Base-by-base conservation (phyloP, 164 flowering plant species). In the Santalum album region DNA sequence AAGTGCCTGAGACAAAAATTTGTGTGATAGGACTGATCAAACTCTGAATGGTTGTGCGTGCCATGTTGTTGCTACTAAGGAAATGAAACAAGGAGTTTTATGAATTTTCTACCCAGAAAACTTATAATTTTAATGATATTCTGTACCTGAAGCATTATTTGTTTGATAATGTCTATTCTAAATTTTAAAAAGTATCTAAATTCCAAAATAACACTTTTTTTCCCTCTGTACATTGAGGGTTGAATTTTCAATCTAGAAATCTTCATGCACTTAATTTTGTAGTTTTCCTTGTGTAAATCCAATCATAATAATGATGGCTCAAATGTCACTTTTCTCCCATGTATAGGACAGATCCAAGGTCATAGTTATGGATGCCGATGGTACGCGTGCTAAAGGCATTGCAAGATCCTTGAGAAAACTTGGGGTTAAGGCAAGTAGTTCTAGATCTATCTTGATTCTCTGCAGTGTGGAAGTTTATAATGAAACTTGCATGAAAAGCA, bases 301-400 rank as follows among this genome's bases (percentile, higher is more conserved):
- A 25, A 32, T 38, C 44, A 60, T 9, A 47, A 12, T 27, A 55
- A 54, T 63, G 58, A 59, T 68, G 63, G 55, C 61, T 61, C 36
- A 56, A 51, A 50, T 25, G 40, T 56, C 64, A 14, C 53, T 60
- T 60, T 69, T 67, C 46, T 66, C 36, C 65, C 35, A 48, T 53
- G 57, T 81, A 70, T 75, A 92, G 98, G 94, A 79, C 81, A 80
- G 89, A 69, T 83, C 96, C 68, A 77, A 76, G 79, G 86, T 92
- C 49, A 69, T 92, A 57, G 63, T 92, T 63, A 64, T 92, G 91
- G 98, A 92, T 83, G 86, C 73, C 63, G 85, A 87, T 70, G 98
- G 98, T 61, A 60, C 76, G 63, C 79, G 73, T 36, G 87, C 98
- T 32, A 92, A 89, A 69, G 80, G 83, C 59, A 78, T 92, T 67